phyloP scores from a whole-genome alignment of 1,139 yeast species.

The Saccharomycopsis hybrid region DNA sequence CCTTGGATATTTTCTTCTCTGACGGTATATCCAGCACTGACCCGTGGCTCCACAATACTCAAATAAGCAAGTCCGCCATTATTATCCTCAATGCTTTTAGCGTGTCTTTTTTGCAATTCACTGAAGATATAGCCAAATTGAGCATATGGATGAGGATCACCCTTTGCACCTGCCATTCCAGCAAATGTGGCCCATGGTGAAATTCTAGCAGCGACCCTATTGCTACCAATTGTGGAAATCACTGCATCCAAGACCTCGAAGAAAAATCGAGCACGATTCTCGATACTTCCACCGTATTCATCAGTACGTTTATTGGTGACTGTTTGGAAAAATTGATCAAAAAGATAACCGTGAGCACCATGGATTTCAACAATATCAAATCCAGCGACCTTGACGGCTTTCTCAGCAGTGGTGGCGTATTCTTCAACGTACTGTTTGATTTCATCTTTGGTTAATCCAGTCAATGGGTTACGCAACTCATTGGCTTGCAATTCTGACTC shows the following conservation, averaged over 20 bases:
- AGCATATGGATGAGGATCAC: constrained; percentile 33
- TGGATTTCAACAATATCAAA: constrained; percentile 68
- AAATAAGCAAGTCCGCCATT: constrained; percentile 36
- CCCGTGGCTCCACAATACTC: constrained; percentile 37
- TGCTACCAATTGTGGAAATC: constrained; percentile 40
- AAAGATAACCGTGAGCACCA: constrained; percentile 63
- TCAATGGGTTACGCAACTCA: constrained; percentile 30
- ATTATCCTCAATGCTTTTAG: constrained; percentile 15
- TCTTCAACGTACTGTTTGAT: constrained; percentile 32
- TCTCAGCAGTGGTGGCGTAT: constrained; percentile 34
- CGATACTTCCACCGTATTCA: constrained; percentile 61
- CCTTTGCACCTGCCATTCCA: constrained; percentile 29
- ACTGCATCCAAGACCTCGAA: constrained; percentile 52
- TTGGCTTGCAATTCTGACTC: constrained; percentile 30
- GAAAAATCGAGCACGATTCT: constrained; percentile 54
- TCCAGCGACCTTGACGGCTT: constrained; percentile 37
- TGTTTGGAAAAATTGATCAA: constrained; percentile 55
- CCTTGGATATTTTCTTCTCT: neutral
- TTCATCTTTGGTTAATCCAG: constrained; percentile 33
- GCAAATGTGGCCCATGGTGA: constrained; percentile 54
- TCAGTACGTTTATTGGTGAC: constrained; percentile 54
- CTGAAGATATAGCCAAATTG: constrained; percentile 33
- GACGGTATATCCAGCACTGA: constrained; percentile 11
- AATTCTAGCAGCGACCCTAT: constrained; percentile 46
- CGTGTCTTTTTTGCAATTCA: constrained; percentile 35